Evolutionary conservation across 2,329 filamentous ascomycete genomes (phyloP), one percentile per base, ranked within the genome.

Genomic region (Aspergillus puulaauensis): DNA sequence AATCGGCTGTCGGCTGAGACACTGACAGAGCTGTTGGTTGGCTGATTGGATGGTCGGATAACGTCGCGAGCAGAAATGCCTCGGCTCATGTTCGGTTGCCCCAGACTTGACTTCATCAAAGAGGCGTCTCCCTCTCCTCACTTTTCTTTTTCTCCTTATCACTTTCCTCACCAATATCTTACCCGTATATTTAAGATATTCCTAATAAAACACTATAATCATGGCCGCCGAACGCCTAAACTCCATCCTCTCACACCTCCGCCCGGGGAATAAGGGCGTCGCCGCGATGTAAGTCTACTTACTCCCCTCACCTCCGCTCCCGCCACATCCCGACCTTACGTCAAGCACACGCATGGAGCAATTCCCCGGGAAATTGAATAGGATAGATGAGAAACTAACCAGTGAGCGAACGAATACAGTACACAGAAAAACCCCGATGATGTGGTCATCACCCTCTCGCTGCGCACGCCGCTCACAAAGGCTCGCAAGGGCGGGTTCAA

Each of bases 381-480:
- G 27, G 4, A 11, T 11, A 31, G 9, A 31, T 11, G 27, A 19
- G 27, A 31, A 27, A 31, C 27, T 31, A 31, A 31, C 27, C 27
- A 31, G 27, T 31, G 23, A 24, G 1, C 23, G 23, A 24, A 24
- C 2, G 23, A 44, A 27, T 3, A 3, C 40, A 96, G 92, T 71
- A 92, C 90, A 57, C 87, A 90, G 67, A 93, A 98, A 82, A 96
- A 96, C 76, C 86, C 93, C 66, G 93, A 98, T 74, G 95, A 99
- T 80, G 84, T 99, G 54, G 95, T 99, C 73, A 96, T 98, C 72
- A 99, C 95, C 7, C 86, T 96, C 58, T 93, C 93, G 27, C 82
- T 93, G 69, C 90, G 95, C 56, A 97, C 93, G 27, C 92, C 95
- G 0, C 83, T 99, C 61, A 83, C 89, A 72, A 98, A 97, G 80